Conservation (phyloP, 176 grass and related monocot species). For the Paspalum vaginatum region DNA sequence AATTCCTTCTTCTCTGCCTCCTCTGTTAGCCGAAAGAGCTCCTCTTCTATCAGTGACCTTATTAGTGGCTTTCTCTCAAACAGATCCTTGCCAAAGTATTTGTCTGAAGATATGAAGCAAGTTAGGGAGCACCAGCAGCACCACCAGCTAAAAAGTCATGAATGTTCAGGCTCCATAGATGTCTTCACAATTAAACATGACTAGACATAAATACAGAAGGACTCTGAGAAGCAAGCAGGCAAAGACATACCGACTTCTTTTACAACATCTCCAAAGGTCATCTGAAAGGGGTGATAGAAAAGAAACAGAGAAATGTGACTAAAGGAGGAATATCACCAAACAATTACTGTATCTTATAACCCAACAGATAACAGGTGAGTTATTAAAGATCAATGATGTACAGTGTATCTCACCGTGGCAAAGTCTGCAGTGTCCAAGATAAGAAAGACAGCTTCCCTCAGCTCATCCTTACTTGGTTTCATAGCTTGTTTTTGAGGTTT, state of each 20-base stretch:
- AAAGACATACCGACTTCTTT: constrained; percentile 59
- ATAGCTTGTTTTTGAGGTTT: constrained; percentile 35
- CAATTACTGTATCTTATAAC: neutral
- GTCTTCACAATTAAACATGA: constrained; percentile 28
- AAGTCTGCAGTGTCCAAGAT: constrained; percentile 62
- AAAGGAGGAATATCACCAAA: constrained; percentile 3
- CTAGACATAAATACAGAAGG: neutral
- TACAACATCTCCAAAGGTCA: constrained; percentile 67
- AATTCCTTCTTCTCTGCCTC: constrained; percentile 59
- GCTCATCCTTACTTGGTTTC: constrained; percentile 52
- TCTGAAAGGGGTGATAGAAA: constrained; percentile 43
- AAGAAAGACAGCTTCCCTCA: constrained; percentile 54
- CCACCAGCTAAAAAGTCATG: constrained; percentile 13
- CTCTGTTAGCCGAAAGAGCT: constrained; percentile 57
- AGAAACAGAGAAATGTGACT: constrained; percentile 17
- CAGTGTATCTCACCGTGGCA: constrained; percentile 35
- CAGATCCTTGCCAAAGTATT: constrained; percentile 60
- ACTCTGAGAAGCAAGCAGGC: neutral
- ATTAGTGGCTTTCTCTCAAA: constrained; percentile 61
- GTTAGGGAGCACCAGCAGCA: constrained; percentile 25
- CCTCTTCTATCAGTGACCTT: constrained; percentile 59
- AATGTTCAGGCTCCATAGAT: constrained; percentile 27
- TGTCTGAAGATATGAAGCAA: constrained; percentile 47
- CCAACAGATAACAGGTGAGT: constrained; percentile 5
- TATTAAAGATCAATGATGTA: constrained; percentile 7